phyloP scores from a whole-genome alignment of 192 early-diverging fungal genomes.

The Backusella macrospora region DNA sequence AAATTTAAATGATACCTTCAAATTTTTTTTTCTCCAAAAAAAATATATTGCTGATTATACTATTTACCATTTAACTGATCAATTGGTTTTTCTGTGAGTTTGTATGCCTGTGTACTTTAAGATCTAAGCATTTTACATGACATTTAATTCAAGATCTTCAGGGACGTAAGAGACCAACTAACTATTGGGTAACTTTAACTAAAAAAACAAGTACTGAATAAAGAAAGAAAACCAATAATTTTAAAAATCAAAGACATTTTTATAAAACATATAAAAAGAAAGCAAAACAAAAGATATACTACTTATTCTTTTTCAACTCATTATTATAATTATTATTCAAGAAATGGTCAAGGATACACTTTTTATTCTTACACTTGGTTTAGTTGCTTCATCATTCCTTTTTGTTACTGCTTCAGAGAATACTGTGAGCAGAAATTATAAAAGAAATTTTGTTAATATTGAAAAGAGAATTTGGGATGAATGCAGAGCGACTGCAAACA shows the following conservation, averaged over 20 bases:
- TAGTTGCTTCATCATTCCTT: conserved; percentile 4
- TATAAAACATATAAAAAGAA: neutral
- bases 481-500: neutral
- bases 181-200: neutral
- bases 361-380: conserved; percentile 4
- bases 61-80: too few relatives aligned
- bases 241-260: conserved; percentile 2
- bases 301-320: neutral
- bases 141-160: neutral
- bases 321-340: neutral
- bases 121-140: neutral
- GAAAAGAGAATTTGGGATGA: neutral
- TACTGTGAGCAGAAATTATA: neutral
- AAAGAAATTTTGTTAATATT: neutral
- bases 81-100: too few relatives aligned
- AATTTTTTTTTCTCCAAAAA: too few relatives aligned
- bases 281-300: neutral
- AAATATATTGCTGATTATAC: too few relatives aligned
- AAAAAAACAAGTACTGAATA: neutral
- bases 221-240: neutral
- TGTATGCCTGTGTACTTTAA: neutral
- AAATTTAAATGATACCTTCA: too few relatives aligned
- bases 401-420: neutral
- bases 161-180: neutral
- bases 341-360: neutral